phyloP scores from a whole-genome alignment of 2,329 filamentous ascomycete genomes.

The Colletotrichum orbiculare region DNA sequence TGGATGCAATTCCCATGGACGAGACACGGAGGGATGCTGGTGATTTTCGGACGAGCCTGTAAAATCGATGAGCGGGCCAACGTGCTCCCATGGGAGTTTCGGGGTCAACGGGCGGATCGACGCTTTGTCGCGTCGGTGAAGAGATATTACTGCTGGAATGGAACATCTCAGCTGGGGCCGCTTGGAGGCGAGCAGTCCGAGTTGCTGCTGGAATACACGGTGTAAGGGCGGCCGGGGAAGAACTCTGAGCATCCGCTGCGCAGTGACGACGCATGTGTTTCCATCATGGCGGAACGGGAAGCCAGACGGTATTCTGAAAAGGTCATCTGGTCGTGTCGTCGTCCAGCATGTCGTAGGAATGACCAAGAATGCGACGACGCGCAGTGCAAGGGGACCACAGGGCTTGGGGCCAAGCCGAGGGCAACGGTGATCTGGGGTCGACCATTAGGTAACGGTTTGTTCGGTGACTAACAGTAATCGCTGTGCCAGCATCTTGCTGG shows the following conservation, averaged over 20 bases:
- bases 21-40: constrained; percentile 21
- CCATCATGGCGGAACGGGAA: constrained; percentile 26
- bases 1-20: constrained; percentile 27
- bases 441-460: constrained; percentile 27
- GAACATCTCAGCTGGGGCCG: constrained; percentile 5
- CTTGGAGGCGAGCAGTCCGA: constrained; percentile 18
- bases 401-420: constrained; percentile 23
- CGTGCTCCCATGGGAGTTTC: constrained; percentile 28
- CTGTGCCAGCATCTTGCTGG: constrained; percentile 13
- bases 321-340: no score
- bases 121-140: constrained; percentile 22
- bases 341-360: background rate
- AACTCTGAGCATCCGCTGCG: constrained; percentile 10
- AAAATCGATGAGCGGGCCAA: constrained; percentile 18
- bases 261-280: constrained; percentile 14
- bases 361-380: background rate
- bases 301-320: background rate
- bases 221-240: constrained; percentile 18
- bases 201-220: background rate
- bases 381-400: constrained; percentile 12
- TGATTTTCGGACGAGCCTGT: constrained; percentile 24
- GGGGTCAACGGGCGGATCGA: constrained; percentile 24
- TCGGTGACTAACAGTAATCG: constrained; percentile 5
- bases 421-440: constrained; percentile 10
- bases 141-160: constrained; percentile 9